Evolutionary conservation across 1,284 basidiomycete genomes (phyloP), one percentile per base, ranked within the genome.

Genomic region (Heterobasidion occidentale): DNA sequence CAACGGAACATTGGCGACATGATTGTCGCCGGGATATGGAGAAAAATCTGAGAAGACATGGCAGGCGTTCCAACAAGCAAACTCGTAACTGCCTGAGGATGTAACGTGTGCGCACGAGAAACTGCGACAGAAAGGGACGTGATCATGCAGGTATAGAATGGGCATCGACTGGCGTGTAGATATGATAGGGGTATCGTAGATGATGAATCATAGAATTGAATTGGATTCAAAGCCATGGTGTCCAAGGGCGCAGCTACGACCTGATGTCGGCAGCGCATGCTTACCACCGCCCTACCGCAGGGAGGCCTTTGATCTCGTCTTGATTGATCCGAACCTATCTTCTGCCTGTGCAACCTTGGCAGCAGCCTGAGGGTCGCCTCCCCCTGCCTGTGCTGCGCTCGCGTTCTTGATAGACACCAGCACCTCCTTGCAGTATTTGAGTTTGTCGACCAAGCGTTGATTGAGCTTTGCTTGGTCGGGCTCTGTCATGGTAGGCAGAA

Each of bases 341-440:
- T 27, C 27, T 27, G 6, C 4, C 27, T 27, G 27, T 5, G 27
- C 27, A 27, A 6, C 27, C 27, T 27, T 27, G 27, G 5, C 5
- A 27, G 27, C 27, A 27, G 38, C 38, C 38, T 42, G 38, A 4
- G 38, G 38, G 1, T 27, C n/a, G 38, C 38, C 38, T 42, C 38
- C n/a, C 27, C 11, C 48, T 15, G 48, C 56, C 36, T 46, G 54
- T 9, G 55, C 61, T 5, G 60, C 63, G 55, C 69, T 74, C 35
- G 71, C 77, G 44, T 73, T 74, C 36, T 76, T 74, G 61, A 90
- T 90, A 57, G 80, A 83, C 48, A 77, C 67, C 54, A 93, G 72
- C 20, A 92, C 86, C 66, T 92, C 90, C 66, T 85, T 85, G 74
- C 86, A 90, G 69, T 90, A 93, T 69, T 86, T 84, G 62, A 93